phyloP scores from a whole-genome alignment of 139 green algal species.

The Coelastrella sp. region DNA sequence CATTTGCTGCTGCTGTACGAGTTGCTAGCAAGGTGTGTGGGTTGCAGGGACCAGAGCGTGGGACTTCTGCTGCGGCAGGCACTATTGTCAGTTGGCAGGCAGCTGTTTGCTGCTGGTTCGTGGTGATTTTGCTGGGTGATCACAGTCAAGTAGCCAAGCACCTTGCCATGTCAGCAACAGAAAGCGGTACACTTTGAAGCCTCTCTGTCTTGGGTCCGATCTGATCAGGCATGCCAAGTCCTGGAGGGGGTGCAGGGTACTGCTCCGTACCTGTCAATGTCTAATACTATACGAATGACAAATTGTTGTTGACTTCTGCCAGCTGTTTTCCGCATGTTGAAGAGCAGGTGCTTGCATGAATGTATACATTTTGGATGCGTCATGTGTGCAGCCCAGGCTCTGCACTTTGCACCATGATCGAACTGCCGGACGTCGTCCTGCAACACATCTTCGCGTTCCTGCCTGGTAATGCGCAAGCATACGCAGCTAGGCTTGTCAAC shows the following conservation, averaged over 20 bases:
- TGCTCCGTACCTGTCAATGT: no score
- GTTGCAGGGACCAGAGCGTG: constrained; percentile 18
- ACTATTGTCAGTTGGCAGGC: constrained; percentile 4
- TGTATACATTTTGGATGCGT: no score
- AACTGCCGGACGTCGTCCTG: neutral
- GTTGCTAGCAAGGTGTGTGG: constrained; percentile 25
- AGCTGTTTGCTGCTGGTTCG: constrained; percentile 3
- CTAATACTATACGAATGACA: no score
- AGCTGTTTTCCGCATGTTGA: no score
- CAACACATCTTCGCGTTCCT: neutral
- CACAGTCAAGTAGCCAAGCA: no score
- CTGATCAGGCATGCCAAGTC: no score
- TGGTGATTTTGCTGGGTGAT: neutral
- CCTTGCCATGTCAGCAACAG: no score
- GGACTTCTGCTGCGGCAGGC: neutral
- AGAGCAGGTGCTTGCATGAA: no score
- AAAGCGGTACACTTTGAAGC: no score
- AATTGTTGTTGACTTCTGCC: no score
- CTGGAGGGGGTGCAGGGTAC: no score
- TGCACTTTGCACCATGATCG: neutral
- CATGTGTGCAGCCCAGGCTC: neutral
- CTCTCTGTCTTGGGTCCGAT: no score
- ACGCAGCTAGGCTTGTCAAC: neutral
- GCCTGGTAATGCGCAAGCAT: neutral
- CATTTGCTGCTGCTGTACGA: constrained; percentile 41